Evolutionary conservation across 768 basidiomycete genomes (phyloP), one percentile per base, ranked within the genome.

Genomic region (Lactifluus hygrophoroides): DNA sequence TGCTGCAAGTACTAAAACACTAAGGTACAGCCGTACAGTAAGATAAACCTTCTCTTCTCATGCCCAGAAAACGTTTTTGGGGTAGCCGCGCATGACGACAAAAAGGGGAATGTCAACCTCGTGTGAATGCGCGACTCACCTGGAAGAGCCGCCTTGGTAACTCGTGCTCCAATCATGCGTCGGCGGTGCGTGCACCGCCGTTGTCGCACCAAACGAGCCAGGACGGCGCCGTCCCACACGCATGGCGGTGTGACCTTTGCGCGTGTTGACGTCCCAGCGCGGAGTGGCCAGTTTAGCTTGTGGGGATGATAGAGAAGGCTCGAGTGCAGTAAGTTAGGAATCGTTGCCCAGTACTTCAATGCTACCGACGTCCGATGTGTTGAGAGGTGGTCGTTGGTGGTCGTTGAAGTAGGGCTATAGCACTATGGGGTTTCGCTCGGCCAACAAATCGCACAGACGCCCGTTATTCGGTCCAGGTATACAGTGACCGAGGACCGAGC

Each of bases 111-210:
- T 32, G 32, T 5, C 32, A 32, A 10, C 32, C 10, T 17, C 8
- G 35, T 1, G 8, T 6, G 40, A 19, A 59, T 35, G 23, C 16
- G 23, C n/a, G 40, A 66, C 80, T 61, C 66, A 86, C 88, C 86
- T 82, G 10, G 88, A 90, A 34, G 88, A 88, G 45, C 90, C 90
- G 28, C 85, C 90, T 58, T 90, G 86, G 71, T 92, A 92, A 64
- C 89, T 91, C 13, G 89, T 90, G 66, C 88, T 92, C 84, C 89
- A 82, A 64, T 84, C 89, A 64, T 83, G 66, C 58, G 70, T 71
- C 57, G 72, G 69, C 40, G 64, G 62, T 28, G 69, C 60, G 23
- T 67, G 70, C 2, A 59, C 68, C 17, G 58, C 37, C 45, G 52
- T 52, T 38, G 42, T 57, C 27, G 65, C 54, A 28, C 64, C 64